These are phyloP conservation scores for Ogataea angusta DNA, from an alignment of 805 yeast species.

Conservation along the genomic window DNA sequence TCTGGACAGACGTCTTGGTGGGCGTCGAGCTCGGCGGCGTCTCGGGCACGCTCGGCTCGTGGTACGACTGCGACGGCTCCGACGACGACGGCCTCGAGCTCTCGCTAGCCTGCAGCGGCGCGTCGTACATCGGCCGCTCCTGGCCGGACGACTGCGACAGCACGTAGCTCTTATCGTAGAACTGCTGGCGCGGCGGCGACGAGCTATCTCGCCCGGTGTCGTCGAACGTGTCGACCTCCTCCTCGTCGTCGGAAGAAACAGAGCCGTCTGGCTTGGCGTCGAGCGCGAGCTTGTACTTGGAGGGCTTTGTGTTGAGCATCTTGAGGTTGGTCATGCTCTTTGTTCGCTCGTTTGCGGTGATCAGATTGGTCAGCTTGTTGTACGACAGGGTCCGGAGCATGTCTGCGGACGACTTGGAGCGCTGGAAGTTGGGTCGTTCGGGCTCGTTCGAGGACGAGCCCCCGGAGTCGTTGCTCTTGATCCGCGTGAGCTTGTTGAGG, in stretches of 20 bases:
- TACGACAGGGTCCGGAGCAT: constrained; percentile 19
- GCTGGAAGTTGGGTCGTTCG: constrained; percentile 23
- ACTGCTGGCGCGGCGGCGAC: not conserved
- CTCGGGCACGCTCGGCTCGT: constrained; percentile 6
- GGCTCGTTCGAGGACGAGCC: constrained; percentile 9
- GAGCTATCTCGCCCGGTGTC: constrained; percentile 28
- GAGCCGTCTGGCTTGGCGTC: constrained; percentile 26
- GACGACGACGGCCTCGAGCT: not conserved
- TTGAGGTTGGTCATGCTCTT: constrained; percentile 29
- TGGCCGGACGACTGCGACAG: constrained; percentile 54
- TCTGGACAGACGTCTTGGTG: constrained; percentile 36
- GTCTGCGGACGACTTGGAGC: constrained; percentile 29
- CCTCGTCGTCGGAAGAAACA: constrained; percentile 31
- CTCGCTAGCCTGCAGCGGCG: not conserved
- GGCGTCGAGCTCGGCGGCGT: constrained; percentile 3
- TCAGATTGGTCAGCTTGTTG: constrained; percentile 14
- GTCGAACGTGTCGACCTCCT: constrained; percentile 41
- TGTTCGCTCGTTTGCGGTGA: constrained; percentile 14
- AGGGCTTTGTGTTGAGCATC: constrained; percentile 20
- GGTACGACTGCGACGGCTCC: not conserved
- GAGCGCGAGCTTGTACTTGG: constrained; percentile 21
- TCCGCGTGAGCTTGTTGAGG: constrained; percentile 32
- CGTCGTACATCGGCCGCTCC: constrained; percentile 33
- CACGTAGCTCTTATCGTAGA: constrained; percentile 19
- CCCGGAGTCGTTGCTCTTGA: constrained; percentile 28